These are phyloP conservation scores for Balamuthia mandrillaris DNA, from an alignment of 208 protist genomes.

Conservation along the genomic window DNA sequence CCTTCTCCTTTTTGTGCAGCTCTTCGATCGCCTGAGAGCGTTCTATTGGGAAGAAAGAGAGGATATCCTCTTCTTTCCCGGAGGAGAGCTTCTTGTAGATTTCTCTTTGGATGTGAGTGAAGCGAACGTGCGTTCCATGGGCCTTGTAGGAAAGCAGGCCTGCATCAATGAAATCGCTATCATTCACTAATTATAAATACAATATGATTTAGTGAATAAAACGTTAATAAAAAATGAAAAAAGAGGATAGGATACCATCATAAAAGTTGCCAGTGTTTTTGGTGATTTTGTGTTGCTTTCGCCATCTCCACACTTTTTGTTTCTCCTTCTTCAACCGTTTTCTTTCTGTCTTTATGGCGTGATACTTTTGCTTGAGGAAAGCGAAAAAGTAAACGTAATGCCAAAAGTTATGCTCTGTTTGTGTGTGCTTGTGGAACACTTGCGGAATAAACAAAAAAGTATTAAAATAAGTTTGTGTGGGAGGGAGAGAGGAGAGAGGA, in stretches of 20 bases:
- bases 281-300: neutral
- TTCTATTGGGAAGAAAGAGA: slow-evolving; percentile 38
- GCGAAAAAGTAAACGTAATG: slow-evolving; percentile 41
- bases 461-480: neutral
- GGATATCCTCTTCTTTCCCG: slow-evolving; percentile 12
- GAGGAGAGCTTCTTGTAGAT: slow-evolving; percentile 41
- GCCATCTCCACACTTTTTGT: neutral
- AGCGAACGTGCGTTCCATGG: neutral
- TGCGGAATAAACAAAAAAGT: neutral
- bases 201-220: no score
- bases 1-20: neutral
- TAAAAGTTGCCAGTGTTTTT: no score
- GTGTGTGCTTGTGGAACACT: slow-evolving; percentile 21
- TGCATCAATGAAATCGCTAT: no score
- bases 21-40: slow-evolving; percentile 35
- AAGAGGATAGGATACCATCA: no score
- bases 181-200: no score
- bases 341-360: slow-evolving; percentile 1
- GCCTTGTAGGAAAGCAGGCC: no score
- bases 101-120: slow-evolving; percentile 36
- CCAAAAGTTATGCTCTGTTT: slow-evolving; percentile 18
- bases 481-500: neutral
- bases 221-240: neutral
- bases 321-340: neutral
- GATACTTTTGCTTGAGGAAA: slow-evolving; percentile 25